Conservation (phyloP, 441 rosid genomes). For the Erysimum cheiri region DNA sequence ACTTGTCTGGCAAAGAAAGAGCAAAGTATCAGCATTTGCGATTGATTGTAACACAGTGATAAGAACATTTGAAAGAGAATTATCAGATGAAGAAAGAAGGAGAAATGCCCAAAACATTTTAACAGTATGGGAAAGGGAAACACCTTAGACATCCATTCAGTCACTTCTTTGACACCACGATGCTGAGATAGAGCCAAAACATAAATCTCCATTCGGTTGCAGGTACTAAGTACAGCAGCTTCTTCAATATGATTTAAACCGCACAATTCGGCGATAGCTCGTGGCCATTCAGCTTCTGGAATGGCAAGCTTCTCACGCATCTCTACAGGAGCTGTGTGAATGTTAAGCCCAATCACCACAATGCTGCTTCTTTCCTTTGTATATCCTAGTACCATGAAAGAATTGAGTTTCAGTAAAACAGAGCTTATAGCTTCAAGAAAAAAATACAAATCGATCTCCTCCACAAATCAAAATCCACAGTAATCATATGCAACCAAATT, state of each 20-base stretch:
- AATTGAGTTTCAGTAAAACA: conserved; percentile 4
- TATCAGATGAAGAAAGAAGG: no score
- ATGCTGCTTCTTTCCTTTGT: conserved; percentile 96
- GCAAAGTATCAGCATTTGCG: not conserved
- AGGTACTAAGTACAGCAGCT: conserved; percentile 98
- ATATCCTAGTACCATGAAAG: conserved; percentile 52
- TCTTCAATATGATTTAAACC: conserved; percentile 92
- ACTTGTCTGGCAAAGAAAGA: conserved; percentile 65
- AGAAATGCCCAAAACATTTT: not conserved
- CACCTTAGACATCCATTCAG: conserved; percentile 99
- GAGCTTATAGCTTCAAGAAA: not conserved
- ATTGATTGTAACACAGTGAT: not conserved
- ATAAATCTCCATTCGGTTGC: conserved; percentile 97
- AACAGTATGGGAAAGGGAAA: conserved; percentile 22
- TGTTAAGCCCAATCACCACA: conserved; percentile 84
- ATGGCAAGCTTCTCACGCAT: conserved; percentile 98
- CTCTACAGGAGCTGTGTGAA: conserved; percentile 93
- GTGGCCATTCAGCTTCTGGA: conserved; percentile 99
- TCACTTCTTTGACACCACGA: conserved; percentile 97
- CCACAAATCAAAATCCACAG: not conserved
- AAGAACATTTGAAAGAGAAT: not conserved
- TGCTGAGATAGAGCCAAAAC: conserved; percentile 93
- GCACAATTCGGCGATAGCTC: conserved; percentile 84
- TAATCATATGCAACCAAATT: not conserved
- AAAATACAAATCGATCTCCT: conserved; percentile 1